These are phyloP conservation scores for Logfia minima DNA, from an alignment of 129 eudicot species.

Conservation along the genomic window DNA sequence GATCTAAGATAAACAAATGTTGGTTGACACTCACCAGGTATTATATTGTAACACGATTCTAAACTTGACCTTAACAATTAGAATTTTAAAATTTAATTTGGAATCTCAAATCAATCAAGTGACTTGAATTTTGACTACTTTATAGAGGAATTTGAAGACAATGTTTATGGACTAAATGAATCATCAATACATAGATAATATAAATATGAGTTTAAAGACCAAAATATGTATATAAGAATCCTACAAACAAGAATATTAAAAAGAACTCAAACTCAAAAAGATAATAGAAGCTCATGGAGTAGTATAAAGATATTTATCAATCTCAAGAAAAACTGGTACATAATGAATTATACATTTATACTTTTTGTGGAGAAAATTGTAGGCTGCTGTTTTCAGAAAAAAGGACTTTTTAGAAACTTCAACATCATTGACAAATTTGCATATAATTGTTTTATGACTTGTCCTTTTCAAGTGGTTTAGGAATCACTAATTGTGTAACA, in stretches of 20 bases:
- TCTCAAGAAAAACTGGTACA: background rate
- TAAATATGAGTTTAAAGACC: background rate
- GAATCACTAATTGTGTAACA: background rate
- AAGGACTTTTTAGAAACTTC: background rate
- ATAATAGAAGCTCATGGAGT: background rate
- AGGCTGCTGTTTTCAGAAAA: constrained; percentile 8
- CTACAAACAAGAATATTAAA: no score
- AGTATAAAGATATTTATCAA: background rate
- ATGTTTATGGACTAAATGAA: no score
- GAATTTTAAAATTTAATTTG: no score
- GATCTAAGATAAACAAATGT: no score
- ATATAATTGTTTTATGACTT: constrained; percentile 8
- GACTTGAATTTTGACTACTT: no score
- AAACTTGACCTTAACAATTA: no score
- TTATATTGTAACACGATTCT: no score
- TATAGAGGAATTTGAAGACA: no score
- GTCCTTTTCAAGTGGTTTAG: constrained; percentile 9
- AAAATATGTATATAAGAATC: background rate
- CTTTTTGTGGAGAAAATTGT: background rate
- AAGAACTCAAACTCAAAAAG: background rate
- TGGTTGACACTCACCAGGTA: no score
- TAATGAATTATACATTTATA: background rate
- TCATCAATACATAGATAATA: no score
- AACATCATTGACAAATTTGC: constrained; percentile 9
- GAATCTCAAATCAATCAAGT: no score